A percentile compares a stretch with the other conserved stretches of the same genome.
These are phyloP conservation scores for Colletotrichum horii DNA, from an alignment of 2,329 filamentous ascomycete genomes.

Conservation along the genomic window DNA sequence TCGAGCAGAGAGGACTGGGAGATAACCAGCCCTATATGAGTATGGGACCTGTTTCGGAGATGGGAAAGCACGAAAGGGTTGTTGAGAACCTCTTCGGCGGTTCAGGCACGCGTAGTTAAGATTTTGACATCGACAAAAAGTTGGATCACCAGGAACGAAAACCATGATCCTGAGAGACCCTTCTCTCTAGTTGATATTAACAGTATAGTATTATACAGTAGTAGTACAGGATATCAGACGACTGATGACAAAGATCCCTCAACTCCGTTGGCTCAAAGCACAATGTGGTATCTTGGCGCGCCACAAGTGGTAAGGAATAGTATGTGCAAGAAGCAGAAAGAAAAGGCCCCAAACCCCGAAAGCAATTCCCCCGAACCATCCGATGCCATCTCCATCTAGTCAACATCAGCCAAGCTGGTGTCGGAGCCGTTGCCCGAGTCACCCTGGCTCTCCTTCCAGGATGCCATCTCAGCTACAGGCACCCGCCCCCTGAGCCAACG, in stretches of 20 bases:
- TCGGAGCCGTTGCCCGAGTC: slow-evolving; percentile 34
- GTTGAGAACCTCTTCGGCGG: no score
- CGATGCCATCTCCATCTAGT: slow-evolving; percentile 20
- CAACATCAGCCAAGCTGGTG: slow-evolving; percentile 30
- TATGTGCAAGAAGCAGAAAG: slow-evolving; percentile 17
- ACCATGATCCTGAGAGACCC: not conserved
- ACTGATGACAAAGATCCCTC: slow-evolving; percentile 5
- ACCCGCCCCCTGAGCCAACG: slow-evolving; percentile 82
- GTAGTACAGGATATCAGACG: slow-evolving; percentile 18
- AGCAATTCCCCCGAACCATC: not conserved
- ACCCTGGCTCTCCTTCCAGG: slow-evolving; percentile 56
- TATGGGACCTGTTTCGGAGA: not conserved
- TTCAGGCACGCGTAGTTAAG: no score
- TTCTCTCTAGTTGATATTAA: not conserved
- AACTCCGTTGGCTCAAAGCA: slow-evolving; percentile 1
- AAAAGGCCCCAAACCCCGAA: not conserved
- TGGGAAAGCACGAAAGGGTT: not conserved
- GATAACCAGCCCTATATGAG: not conserved
- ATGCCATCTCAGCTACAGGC: slow-evolving; percentile 63
- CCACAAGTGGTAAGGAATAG: not conserved
- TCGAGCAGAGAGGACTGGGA: not conserved
- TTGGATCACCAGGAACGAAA: not conserved
- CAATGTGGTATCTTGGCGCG: not conserved
- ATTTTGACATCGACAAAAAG: no score
- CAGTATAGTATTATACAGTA: slow-evolving; percentile 15